These are phyloP conservation scores for Aspergillus bridgeri DNA, from an alignment of 495 filamentous ascomycete species.

Conservation along the genomic window DNA sequence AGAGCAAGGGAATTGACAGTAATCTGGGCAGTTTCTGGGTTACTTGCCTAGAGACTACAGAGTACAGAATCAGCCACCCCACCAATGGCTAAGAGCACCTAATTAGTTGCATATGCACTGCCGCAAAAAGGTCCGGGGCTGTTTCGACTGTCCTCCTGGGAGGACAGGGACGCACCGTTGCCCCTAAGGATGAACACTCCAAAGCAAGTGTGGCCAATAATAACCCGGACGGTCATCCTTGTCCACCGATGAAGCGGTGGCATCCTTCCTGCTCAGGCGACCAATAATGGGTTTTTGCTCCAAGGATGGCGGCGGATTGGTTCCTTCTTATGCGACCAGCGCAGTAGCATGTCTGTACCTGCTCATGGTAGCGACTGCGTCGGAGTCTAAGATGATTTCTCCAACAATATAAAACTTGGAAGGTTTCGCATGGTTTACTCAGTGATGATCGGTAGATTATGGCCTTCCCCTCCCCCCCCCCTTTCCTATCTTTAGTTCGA, in stretches of 20 bases:
- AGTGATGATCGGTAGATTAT: background rate
- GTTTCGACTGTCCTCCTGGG: constrained; percentile 8
- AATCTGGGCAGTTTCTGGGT: too few relatives aligned
- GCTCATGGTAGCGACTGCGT: background rate
- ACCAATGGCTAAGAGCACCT: constrained; percentile 5
- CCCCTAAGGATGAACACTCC: too few relatives aligned
- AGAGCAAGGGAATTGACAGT: constrained; percentile 4
- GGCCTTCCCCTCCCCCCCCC: background rate
- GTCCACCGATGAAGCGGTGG: constrained; percentile 1
- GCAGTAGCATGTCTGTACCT: constrained; percentile 7
- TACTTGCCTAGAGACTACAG: too few relatives aligned
- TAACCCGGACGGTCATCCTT: background rate
- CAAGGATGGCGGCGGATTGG: constrained; percentile 3
- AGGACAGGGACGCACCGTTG: constrained; percentile 3
- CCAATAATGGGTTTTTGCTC: background rate
- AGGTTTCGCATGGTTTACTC: background rate
- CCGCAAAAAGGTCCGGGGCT: constrained; percentile 10
- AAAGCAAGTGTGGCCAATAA: background rate
- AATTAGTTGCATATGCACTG: constrained; percentile 14
- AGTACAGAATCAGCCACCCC: background rate
- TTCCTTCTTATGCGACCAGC: constrained; percentile 4
- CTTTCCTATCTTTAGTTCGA: background rate
- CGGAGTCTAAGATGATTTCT: background rate
- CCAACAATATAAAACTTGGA: constrained; percentile 4
- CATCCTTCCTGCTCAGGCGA: background rate